These are phyloP conservation scores for Talaromyces rugulosus DNA, from an alignment of 2,329 filamentous ascomycete genomes.

Conservation along the genomic window DNA sequence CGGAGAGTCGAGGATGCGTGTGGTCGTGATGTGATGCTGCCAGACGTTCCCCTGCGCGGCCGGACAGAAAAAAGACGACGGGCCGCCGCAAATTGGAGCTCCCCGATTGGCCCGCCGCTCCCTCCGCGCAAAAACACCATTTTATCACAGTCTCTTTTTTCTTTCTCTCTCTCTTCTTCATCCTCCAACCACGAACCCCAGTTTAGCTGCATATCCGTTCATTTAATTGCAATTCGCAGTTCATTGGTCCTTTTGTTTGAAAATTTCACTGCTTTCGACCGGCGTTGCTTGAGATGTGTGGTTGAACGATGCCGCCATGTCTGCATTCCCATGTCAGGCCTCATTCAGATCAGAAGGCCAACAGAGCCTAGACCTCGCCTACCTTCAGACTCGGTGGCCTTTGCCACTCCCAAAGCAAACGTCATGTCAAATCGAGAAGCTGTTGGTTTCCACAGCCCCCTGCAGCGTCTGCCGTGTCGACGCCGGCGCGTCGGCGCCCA, in stretches of 20 bases:
- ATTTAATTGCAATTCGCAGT: neutral
- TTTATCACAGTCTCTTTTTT: neutral
- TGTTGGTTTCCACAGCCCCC: constrained; percentile 23
- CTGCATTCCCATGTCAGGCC: constrained; percentile 60
- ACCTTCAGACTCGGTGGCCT: constrained; percentile 36
- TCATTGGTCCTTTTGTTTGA: neutral
- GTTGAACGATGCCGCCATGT: constrained; percentile 53
- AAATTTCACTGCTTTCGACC: neutral
- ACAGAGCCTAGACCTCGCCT: constrained; percentile 45
- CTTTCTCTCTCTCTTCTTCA: neutral
- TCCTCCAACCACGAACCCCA: neutral
- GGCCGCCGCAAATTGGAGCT: constrained; percentile 20
- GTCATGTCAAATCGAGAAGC: constrained; percentile 26
- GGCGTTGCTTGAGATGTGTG: constrained; percentile 26
- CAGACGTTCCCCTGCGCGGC: neutral
- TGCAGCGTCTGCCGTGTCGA: constrained; percentile 16
- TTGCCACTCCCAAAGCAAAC: constrained; percentile 18
- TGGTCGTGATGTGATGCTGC: neutral
- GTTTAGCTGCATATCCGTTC: neutral
- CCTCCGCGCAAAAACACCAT: constrained; percentile 27
- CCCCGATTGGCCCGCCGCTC: constrained; percentile 34
- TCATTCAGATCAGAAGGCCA: constrained; percentile 52
- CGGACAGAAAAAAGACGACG: constrained; percentile 32
- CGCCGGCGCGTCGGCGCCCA: constrained; percentile 24
- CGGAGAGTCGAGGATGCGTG: neutral